Conservation (phyloP, 2,329 filamentous ascomycete genomes). For the Geosmithia morbida region DNA sequence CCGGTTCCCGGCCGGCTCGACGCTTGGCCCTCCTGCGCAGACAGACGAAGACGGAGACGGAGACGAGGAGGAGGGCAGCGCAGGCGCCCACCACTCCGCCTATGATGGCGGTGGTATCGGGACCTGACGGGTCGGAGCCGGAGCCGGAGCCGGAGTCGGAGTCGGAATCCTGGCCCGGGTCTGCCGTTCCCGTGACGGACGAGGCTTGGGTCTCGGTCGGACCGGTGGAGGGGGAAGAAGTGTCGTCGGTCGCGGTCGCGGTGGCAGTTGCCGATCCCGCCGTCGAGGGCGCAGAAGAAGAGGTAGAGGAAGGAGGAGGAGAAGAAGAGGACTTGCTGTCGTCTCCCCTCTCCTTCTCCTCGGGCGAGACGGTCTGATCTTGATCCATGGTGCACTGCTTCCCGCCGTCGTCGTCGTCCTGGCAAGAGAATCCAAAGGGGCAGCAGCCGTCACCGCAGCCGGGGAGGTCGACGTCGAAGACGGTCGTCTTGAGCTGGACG, state of each 20-base stretch:
- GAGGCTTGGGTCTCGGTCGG: no score
- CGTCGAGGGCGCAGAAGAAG: not conserved
- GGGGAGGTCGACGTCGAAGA: constrained; percentile 38
- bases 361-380: constrained; percentile 31
- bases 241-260: constrained; percentile 1
- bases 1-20: not conserved
- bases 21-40: constrained; percentile 13
- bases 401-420: constrained; percentile 11
- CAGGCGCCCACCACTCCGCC: constrained; percentile 32
- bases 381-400: constrained; percentile 32
- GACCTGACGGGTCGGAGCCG: constrained; percentile 15
- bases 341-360: constrained; percentile 4
- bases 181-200: constrained; percentile 4
- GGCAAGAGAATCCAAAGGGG: constrained; percentile 57
- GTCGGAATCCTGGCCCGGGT: constrained; percentile 1
- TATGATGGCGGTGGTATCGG: constrained; percentile 23
- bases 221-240: not conserved
- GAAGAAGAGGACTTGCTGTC: constrained; percentile 7
- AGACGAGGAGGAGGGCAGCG: constrained; percentile 22
- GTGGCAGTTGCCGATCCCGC: constrained; percentile 1
- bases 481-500: constrained; percentile 51
- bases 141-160: constrained; percentile 9
- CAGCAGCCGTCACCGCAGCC: constrained; percentile 51
- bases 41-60: constrained; percentile 24
- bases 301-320: not conserved